Base-by-base conservation (phyloP, 495 filamentous ascomycete genomes). In the Penicillium mononematosum region DNA sequence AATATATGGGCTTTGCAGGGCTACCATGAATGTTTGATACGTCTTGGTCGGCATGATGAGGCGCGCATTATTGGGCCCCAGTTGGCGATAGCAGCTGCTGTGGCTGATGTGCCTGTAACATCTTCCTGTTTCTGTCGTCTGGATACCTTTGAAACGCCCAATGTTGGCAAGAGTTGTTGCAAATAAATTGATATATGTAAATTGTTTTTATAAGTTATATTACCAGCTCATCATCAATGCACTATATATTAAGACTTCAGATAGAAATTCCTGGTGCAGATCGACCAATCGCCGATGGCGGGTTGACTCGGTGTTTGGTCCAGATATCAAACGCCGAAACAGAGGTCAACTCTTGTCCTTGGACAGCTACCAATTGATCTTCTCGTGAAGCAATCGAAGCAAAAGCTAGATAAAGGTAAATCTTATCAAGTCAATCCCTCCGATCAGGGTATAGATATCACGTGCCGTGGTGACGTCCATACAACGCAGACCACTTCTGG, bases 1-100 rank as follows among this genome's bases (percentile, higher is more conserved):
- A 88, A 88, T 60, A 81, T 89, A 2, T 89, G 85, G 85, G 77
- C 85, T 24, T 74, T 89, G 58, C 83, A 87, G 55, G 86, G 86
- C 1, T 83, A 80, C 47, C 76, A 87, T 58, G 85, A 89, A 70
- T 87, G 86, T 61, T 56, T 88, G 52, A 58, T 74, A 14, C 80
- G 73, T 27, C 59, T 88, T 50, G 81, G 81, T 1, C 60, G 79
- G 4, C 59, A 51, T 6, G 75, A 65, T 2, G 84, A 87, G 58
- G 84, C 84, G 0, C 62, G 61, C 14, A 62, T 79, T 24, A 61
- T 88, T 19, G 68, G 78, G 50, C 72, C 74, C 5, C 76, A 81
- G 58, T 60, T 88, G 43, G 73, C 74, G 45, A 45, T 80, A 32
- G 83, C 82, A 1, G 19, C 79, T 29, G 79, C 77, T 0, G 72